Evolutionary conservation across 352 stramenopile species (phyloP).

Genomic region (Paralagenidium karlingii): DNA sequence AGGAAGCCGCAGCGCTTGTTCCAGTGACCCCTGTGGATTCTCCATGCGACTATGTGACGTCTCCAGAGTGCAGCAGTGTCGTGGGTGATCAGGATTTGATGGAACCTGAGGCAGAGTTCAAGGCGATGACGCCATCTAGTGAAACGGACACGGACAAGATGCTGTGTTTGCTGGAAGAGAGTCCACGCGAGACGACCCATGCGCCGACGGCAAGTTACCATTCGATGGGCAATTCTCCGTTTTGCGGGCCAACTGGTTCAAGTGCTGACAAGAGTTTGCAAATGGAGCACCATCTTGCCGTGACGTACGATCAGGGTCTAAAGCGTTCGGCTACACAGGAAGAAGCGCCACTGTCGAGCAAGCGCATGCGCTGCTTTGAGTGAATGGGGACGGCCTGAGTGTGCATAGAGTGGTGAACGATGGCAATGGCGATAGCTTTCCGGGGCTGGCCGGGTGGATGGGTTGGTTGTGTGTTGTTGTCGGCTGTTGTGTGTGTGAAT

Average conservation of each 20-base stretch:
- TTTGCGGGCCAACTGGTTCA: slow-evolving; percentile 64
- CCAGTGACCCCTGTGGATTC: slow-evolving; percentile 39
- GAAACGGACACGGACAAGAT: slow-evolving; percentile 5
- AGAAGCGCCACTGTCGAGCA: slow-evolving; percentile 21
- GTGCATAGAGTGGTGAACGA: no score
- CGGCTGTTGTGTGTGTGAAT: no score
- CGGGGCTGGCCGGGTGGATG: no score
- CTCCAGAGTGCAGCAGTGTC: slow-evolving; percentile 35
- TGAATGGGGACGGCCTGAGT: no score
- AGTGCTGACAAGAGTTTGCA: slow-evolving; percentile 68
- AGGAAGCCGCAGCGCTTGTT: slow-evolving; percentile 8
- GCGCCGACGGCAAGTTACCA: slow-evolving; percentile 19
- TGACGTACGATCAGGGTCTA: no score
- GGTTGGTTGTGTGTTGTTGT: no score
- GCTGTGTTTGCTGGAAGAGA: slow-evolving; percentile 13
- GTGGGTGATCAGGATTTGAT: not conserved
- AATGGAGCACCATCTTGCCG: no score
- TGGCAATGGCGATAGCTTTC: no score
- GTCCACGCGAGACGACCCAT: slow-evolving; percentile 27
- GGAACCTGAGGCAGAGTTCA: not conserved
- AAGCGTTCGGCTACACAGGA: no score
- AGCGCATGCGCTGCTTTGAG: no score
- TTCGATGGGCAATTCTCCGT: slow-evolving; percentile 35
- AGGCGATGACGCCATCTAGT: not conserved
- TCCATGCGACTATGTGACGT: slow-evolving; percentile 54